phyloP scores from a whole-genome alignment of 495 filamentous ascomycete species.

The Tuber indicum region DNA sequence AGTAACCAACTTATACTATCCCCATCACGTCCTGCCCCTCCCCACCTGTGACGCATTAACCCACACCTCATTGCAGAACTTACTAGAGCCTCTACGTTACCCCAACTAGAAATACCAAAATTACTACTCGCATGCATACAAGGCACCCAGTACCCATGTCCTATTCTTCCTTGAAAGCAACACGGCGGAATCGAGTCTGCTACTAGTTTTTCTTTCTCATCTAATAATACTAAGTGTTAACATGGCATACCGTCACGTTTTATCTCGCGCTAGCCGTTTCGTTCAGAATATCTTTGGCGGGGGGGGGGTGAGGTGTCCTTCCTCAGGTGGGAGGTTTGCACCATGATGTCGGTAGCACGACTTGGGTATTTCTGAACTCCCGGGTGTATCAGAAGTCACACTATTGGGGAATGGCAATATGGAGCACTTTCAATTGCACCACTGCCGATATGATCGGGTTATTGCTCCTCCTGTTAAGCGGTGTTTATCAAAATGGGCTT shows the following conservation, averaged over 20 bases:
- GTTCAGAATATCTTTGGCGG: too few relatives aligned
- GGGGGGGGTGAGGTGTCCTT: too few relatives aligned
- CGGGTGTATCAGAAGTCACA: too few relatives aligned
- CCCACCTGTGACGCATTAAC: background rate
- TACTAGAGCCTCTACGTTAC: background rate
- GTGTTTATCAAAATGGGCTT: background rate
- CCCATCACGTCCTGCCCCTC: background rate
- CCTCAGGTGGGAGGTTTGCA: too few relatives aligned
- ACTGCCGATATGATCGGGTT: too few relatives aligned
- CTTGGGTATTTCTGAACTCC: background rate
- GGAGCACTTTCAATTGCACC: too few relatives aligned
- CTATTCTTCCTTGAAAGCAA: background rate
- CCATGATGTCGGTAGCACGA: background rate
- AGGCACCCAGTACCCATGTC: background rate
- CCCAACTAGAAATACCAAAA: background rate
- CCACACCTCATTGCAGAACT: background rate
- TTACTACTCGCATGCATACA: background rate
- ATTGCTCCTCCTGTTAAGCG: too few relatives aligned
- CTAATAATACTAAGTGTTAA: background rate
- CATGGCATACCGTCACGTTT: background rate
- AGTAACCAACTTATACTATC: background rate
- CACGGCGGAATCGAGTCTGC: background rate
- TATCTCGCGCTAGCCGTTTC: background rate
- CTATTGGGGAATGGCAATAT: too few relatives aligned
- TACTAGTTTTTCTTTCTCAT: too few relatives aligned